Conservation (phyloP, 805 yeast species). For the Brettanomyces bruxellensis region DNA sequence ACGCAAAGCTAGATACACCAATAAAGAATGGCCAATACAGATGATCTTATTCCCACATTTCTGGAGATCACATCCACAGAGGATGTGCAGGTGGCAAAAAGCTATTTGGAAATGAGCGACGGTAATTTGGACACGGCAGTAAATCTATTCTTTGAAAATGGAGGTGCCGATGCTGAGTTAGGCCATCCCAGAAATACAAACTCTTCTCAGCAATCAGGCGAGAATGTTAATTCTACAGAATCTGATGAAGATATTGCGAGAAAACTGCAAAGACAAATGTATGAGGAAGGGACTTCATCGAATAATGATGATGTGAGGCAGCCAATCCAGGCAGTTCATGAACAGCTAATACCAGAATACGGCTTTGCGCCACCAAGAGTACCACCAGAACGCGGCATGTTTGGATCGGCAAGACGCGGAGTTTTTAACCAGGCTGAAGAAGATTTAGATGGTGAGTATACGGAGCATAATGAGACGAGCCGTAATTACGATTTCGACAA, state of each 20-base stretch:
- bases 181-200: neutral
- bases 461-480: conserved; percentile 29
- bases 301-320: conserved; percentile 53
- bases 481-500: conserved; percentile 31
- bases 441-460: conserved; percentile 25
- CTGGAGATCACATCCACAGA: conserved; percentile 74
- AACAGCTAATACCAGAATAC: conserved; percentile 34
- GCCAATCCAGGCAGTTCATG: conserved; percentile 71
- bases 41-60: conserved; percentile 56
- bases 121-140: conserved; percentile 78
- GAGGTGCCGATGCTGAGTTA: conserved; percentile 22
- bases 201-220: neutral
- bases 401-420: conserved; percentile 39
- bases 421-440: conserved; percentile 50
- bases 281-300: conserved; percentile 27
- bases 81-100: conserved; percentile 59
- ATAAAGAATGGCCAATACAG: conserved; percentile 9
- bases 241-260: conserved; percentile 47
- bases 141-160: conserved; percentile 69
- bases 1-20: no score
- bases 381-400: conserved; percentile 24
- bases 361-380: neutral
- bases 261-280: conserved; percentile 56
- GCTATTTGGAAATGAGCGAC: conserved; percentile 71
- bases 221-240: conserved; percentile 3